Evolutionary conservation across 1,284 basidiomycete genomes (phyloP).

Genomic region (Papiliotrema terrestris): DNA sequence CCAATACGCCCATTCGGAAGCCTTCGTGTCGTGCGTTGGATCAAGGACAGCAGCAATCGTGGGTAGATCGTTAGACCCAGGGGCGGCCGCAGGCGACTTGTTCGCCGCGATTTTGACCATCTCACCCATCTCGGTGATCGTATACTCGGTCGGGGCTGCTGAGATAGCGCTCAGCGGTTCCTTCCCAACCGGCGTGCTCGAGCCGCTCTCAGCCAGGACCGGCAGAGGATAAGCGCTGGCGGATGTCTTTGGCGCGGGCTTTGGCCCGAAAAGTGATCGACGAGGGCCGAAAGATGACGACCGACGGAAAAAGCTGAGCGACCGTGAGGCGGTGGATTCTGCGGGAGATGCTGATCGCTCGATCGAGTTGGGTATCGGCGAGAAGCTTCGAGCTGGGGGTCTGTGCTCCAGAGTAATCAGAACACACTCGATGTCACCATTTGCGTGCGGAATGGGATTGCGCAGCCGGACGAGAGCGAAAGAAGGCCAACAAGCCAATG

Average conservation of each 20-base stretch:
- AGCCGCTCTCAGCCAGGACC: background rate
- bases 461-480: slow-evolving; percentile 34
- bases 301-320: slow-evolving; percentile 27
- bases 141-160: slow-evolving; percentile 29
- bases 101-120: slow-evolving; percentile 24
- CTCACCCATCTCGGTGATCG: slow-evolving; percentile 30
- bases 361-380: background rate
- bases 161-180: slow-evolving; percentile 9
- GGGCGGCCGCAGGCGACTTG: slow-evolving; percentile 11
- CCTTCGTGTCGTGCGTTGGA: slow-evolving; percentile 15
- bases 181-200: background rate
- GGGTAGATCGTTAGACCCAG: slow-evolving; percentile 4
- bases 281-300: slow-evolving; percentile 11
- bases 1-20: slow-evolving; percentile 72
- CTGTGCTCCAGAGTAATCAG: slow-evolving; percentile 31
- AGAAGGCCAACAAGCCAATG: slow-evolving; percentile 25
- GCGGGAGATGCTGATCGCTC: slow-evolving; percentile 20
- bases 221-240: background rate
- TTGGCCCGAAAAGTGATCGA: slow-evolving; percentile 1
- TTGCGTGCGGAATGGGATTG: background rate
- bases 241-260: background rate
- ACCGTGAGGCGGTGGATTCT: slow-evolving; percentile 15
- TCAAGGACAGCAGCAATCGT: background rate
- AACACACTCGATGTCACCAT: slow-evolving; percentile 25
- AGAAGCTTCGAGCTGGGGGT: background rate